These are phyloP conservation scores for Xylaria venustula DNA, from an alignment of 495 filamentous ascomycete genomes.

Conservation along the genomic window DNA sequence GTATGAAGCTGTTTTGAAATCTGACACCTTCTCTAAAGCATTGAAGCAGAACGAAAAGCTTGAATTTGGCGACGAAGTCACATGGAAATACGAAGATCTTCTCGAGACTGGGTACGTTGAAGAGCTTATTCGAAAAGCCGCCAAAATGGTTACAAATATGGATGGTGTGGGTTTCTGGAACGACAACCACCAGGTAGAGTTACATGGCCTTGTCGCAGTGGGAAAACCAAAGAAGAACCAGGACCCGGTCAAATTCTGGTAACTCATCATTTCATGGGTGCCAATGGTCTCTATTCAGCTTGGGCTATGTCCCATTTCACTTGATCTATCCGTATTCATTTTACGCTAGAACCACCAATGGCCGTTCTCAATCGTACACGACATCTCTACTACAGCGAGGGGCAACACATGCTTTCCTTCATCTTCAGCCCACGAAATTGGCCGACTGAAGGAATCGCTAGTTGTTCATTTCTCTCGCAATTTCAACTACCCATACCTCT, in stretches of 20 bases:
- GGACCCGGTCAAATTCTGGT: conserved; percentile 6
- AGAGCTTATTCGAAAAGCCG: conserved; percentile 28
- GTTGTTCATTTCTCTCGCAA: too few species aligned
- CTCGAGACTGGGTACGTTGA: conserved; percentile 19
- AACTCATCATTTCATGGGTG: too few species aligned
- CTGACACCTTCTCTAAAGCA: conserved; percentile 20
- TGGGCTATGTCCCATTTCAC: too few species aligned
- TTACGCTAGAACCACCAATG: too few species aligned
- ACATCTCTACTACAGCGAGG: background rate
- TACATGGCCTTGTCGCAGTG: background rate
- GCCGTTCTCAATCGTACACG: too few species aligned
- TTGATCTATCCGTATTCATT: too few species aligned
- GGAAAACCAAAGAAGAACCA: background rate
- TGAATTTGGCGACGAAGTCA: conserved; percentile 37
- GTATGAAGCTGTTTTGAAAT: conserved; percentile 43
- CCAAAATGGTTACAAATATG: conserved; percentile 32
- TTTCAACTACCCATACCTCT: too few species aligned
- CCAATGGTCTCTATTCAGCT: too few species aligned
- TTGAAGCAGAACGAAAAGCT: conserved; percentile 39
- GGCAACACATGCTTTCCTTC: background rate
- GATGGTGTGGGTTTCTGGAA: conserved; percentile 33
- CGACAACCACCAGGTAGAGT: conserved; percentile 23
- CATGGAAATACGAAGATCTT: conserved; percentile 34
- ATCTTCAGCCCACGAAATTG: too few species aligned
- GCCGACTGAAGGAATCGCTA: too few species aligned